Evolutionary conservation across 2,329 filamentous ascomycete species (phyloP).

Genomic region (Trichoderma oligosporum): DNA sequence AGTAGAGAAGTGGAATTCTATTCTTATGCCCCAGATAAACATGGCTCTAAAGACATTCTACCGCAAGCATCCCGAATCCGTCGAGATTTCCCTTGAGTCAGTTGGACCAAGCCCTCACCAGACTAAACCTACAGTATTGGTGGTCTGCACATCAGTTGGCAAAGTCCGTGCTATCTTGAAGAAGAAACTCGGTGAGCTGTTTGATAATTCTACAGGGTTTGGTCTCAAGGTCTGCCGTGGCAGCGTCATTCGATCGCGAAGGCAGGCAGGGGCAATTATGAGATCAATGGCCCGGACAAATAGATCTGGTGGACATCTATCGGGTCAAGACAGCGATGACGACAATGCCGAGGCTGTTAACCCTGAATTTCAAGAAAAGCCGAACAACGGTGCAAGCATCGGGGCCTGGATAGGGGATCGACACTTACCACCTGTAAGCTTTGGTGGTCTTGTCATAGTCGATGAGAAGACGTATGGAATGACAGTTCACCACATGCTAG

Average conservation of each 20-base stretch:
- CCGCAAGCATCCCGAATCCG: constrained; percentile 68
- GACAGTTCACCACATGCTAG: constrained; percentile 96
- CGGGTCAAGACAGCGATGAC: constrained; percentile 35
- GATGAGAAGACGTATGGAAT: constrained; percentile 85
- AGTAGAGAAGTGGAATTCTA: constrained; percentile 67
- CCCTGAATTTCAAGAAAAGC: constrained; percentile 71
- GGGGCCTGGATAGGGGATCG: constrained; percentile 82
- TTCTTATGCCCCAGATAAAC: constrained; percentile 70
- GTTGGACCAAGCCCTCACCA: constrained; percentile 65
- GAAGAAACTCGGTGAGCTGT: constrained; percentile 61
- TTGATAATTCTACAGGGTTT: constrained; percentile 59
- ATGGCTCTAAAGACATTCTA: constrained; percentile 67
- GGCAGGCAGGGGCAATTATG: constrained; percentile 32
- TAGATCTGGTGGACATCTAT: background rate
- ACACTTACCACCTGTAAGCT: constrained; percentile 85
- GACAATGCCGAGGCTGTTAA: constrained; percentile 53
- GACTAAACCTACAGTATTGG: constrained; percentile 68
- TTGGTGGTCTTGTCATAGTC: constrained; percentile 81
- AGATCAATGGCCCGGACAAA: constrained; percentile 32
- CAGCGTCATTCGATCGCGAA: constrained; percentile 60
- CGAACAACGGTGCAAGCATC: constrained; percentile 84
- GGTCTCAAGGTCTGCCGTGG: constrained; percentile 70
- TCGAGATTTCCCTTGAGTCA: constrained; percentile 73
- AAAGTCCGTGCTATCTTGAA: constrained; percentile 70
- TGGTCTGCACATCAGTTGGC: constrained; percentile 70